phyloP scores from a whole-genome alignment of 768 basidiomycete species.

The Lactifluus echinatus region DNA sequence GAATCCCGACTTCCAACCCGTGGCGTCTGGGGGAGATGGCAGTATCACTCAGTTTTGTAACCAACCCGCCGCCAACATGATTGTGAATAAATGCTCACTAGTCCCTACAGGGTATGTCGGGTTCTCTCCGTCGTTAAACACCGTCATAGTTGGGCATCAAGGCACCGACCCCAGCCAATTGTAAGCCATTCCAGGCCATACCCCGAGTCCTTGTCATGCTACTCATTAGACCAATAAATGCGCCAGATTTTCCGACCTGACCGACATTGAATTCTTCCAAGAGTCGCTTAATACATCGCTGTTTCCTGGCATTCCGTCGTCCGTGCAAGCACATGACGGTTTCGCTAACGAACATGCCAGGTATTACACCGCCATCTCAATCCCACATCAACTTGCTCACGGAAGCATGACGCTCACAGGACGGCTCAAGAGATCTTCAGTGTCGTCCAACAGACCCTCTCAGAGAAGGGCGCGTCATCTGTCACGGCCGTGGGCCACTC shows the following conservation, averaged over 20 bases:
- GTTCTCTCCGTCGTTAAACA: constrained; percentile 33
- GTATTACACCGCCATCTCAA: constrained; percentile 26
- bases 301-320: constrained; percentile 41
- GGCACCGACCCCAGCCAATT: constrained; percentile 30
- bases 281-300: constrained; percentile 30
- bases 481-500: constrained; percentile 16
- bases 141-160: constrained; percentile 32
- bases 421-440: neutral
- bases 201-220: too few relatives aligned
- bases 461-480: neutral
- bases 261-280: constrained; percentile 35
- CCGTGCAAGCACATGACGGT: constrained; percentile 38
- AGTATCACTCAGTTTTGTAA: constrained; percentile 35
- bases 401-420: neutral
- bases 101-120: constrained; percentile 41
- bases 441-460: neutral
- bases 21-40: constrained; percentile 43
- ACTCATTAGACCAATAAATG: neutral
- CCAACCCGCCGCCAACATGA: neutral
- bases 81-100: neutral
- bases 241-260: constrained; percentile 31
- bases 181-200: constrained; percentile 19
- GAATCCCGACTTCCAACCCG: constrained; percentile 38
- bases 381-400: neutral
- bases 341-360: constrained; percentile 37